phyloP scores from a whole-genome alignment of 75 land plant species.

The Cunninghamia lanceolata region DNA sequence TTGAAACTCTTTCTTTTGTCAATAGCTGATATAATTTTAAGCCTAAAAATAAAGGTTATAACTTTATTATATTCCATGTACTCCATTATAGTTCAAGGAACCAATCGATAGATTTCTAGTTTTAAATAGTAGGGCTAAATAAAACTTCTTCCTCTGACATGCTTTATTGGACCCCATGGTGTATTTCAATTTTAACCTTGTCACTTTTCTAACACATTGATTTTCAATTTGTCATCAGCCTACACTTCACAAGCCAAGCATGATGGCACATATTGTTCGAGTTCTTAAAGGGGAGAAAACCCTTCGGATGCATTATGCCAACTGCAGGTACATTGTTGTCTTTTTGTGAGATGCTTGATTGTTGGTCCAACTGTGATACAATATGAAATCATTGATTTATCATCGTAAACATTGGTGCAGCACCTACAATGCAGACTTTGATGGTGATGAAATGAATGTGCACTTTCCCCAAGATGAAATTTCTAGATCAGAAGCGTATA shows the following conservation, averaged over 20 bases:
- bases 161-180: neutral
- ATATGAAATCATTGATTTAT: neutral
- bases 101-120: neutral
- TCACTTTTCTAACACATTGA: conserved; percentile 10
- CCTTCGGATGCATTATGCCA: conserved; percentile 93
- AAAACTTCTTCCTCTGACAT: neutral
- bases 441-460: conserved; percentile 99
- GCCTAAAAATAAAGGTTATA: too few relatives aligned
- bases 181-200: neutral
- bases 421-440: conserved; percentile 98
- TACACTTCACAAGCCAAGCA: conserved; percentile 95
- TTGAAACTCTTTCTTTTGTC: neutral
- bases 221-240: conserved; percentile 48
- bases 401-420: conserved; percentile 35
- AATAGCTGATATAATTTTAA: neutral
- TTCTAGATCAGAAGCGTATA: conserved; percentile 81
- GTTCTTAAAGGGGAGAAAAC: conserved; percentile 92
- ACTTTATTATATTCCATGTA: neutral
- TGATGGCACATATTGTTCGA: conserved; percentile 89
- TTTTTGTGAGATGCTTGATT: conserved; percentile 1
- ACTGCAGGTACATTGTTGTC: conserved; percentile 70
- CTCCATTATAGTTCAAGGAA: neutral
- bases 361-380: neutral
- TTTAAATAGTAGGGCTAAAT: neutral
- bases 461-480: conserved; percentile 98